A percentile compares a stretch with the other conserved stretches of the same genome.
Conservation (phyloP, 768 basidiomycete genomes). For the Termitomyces sp. region DNA sequence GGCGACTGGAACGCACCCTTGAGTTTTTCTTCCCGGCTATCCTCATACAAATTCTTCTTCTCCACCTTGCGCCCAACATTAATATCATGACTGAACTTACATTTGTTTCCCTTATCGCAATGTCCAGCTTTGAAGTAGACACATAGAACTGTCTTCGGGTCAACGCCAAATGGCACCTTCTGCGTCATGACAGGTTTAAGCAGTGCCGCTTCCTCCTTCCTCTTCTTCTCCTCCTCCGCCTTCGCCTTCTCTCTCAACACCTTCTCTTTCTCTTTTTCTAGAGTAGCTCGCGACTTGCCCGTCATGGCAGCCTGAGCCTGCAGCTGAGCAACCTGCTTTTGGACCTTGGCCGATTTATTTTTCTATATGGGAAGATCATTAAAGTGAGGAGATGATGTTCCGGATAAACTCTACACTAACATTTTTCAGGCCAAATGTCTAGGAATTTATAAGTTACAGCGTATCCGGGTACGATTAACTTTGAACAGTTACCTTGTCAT, state of each 20-base stretch:
- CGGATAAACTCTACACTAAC: slow-evolving; percentile 3
- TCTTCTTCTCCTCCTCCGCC: slow-evolving; percentile 74
- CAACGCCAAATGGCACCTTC: slow-evolving; percentile 92
- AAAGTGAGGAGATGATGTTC: slow-evolving; percentile 1
- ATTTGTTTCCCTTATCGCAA: slow-evolving; percentile 93
- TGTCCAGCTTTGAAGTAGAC: slow-evolving; percentile 87
- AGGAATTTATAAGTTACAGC: not conserved
- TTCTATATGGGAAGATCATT: slow-evolving; percentile 45
- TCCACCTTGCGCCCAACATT: slow-evolving; percentile 88
- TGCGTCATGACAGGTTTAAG: slow-evolving; percentile 76
- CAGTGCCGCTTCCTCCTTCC: slow-evolving; percentile 80
- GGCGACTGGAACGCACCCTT: slow-evolving; percentile 40
- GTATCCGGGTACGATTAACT: not conserved
- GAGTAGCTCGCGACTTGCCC: slow-evolving; percentile 74
- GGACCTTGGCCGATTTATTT: slow-evolving; percentile 93
- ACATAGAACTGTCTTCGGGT: slow-evolving; percentile 93
- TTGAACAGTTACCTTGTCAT: slow-evolving; percentile 17
- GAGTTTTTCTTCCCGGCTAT: slow-evolving; percentile 76
- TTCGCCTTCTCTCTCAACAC: slow-evolving; percentile 70
- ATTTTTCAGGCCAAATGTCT: slow-evolving; percentile 21
- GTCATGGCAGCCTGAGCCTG: slow-evolving; percentile 68
- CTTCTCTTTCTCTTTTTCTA: slow-evolving; percentile 87
- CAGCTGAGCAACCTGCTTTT: slow-evolving; percentile 76
- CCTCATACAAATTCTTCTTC: slow-evolving; percentile 94
- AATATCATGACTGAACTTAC: slow-evolving; percentile 95